phyloP scores from a whole-genome alignment of 805 yeast species.

The Diddensiella santjacobensis region DNA sequence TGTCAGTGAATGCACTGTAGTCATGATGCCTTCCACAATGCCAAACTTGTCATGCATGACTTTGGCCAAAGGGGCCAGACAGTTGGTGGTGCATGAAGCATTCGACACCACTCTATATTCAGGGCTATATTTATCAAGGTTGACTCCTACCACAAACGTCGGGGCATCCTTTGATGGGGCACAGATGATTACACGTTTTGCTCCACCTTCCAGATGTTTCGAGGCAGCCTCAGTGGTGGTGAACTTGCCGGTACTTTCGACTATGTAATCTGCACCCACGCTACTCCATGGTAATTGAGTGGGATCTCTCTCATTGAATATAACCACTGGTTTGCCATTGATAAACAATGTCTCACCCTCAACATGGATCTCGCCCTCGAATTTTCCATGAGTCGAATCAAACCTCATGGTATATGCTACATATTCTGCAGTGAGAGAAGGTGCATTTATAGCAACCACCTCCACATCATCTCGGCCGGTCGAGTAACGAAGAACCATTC shows the following conservation, averaged over 20 bases:
- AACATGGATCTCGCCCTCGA: slow-evolving; percentile 62
- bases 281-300: slow-evolving; percentile 82
- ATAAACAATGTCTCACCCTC: slow-evolving; percentile 56
- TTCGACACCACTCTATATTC: slow-evolving; percentile 76
- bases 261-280: slow-evolving; percentile 74
- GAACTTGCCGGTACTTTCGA: slow-evolving; percentile 94
- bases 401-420: slow-evolving; percentile 94
- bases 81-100: slow-evolving; percentile 94
- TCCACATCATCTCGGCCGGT: slow-evolving; percentile 66
- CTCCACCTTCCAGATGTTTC: slow-evolving; percentile 84
- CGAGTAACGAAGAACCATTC: slow-evolving; percentile 80
- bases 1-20: slow-evolving; percentile 92
- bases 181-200: slow-evolving; percentile 88
- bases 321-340: slow-evolving; percentile 60
- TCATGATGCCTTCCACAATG: slow-evolving; percentile 87
- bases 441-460: slow-evolving; percentile 85
- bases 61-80: slow-evolving; percentile 92
- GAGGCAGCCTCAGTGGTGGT: slow-evolving; percentile 74
- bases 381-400: slow-evolving; percentile 89
- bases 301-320: slow-evolving; percentile 82
- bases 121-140: slow-evolving; percentile 68
- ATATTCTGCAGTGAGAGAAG: slow-evolving; percentile 82
- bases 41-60: slow-evolving; percentile 80
- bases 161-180: slow-evolving; percentile 94
- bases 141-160: slow-evolving; percentile 92